Conservation (phyloP, 2,329 filamentous ascomycete genomes). For the Trichoderma brevicompactum region DNA sequence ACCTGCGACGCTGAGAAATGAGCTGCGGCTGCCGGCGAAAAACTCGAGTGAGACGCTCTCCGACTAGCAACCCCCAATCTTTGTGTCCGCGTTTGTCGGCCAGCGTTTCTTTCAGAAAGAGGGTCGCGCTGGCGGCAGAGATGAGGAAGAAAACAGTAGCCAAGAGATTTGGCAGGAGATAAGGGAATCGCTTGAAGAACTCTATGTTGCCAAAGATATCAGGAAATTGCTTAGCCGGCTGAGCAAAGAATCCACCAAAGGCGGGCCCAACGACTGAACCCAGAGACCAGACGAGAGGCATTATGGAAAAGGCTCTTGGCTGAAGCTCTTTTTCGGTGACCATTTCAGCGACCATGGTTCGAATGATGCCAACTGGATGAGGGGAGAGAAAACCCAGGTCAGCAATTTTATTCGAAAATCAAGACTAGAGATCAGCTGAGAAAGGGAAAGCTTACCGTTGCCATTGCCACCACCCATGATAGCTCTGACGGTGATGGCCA, state of each 20-base stretch:
- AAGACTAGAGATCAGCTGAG: slow-evolving; percentile 32
- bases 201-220: slow-evolving; percentile 66
- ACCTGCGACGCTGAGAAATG: slow-evolving; percentile 46
- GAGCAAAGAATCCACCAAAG: slow-evolving; percentile 84
- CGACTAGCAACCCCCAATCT: slow-evolving; percentile 78
- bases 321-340: slow-evolving; percentile 86
- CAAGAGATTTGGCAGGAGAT: slow-evolving; percentile 81
- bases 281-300: slow-evolving; percentile 88
- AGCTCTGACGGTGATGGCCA: slow-evolving; percentile 78
- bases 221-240: slow-evolving; percentile 77
- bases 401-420: background rate
- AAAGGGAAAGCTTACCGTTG: slow-evolving; percentile 61
- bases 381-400: slow-evolving; percentile 11
- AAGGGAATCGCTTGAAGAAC: slow-evolving; percentile 79
- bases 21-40: slow-evolving; percentile 37
- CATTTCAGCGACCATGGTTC: slow-evolving; percentile 91
- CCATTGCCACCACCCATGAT: slow-evolving; percentile 86
- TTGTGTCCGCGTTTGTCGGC: slow-evolving; percentile 67
- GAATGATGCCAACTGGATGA: slow-evolving; percentile 75
- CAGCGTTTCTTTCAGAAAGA: slow-evolving; percentile 89
- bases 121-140: slow-evolving; percentile 71
- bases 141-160: slow-evolving; percentile 76
- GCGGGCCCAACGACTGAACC: slow-evolving; percentile 86
- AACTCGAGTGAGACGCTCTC: slow-evolving; percentile 62
- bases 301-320: slow-evolving; percentile 86